A percentile compares a stretch with the other conserved stretches of the same genome.
phyloP scores from a whole-genome alignment of 2,329 filamentous ascomycete genomes.

The Metarhizium humberi region DNA sequence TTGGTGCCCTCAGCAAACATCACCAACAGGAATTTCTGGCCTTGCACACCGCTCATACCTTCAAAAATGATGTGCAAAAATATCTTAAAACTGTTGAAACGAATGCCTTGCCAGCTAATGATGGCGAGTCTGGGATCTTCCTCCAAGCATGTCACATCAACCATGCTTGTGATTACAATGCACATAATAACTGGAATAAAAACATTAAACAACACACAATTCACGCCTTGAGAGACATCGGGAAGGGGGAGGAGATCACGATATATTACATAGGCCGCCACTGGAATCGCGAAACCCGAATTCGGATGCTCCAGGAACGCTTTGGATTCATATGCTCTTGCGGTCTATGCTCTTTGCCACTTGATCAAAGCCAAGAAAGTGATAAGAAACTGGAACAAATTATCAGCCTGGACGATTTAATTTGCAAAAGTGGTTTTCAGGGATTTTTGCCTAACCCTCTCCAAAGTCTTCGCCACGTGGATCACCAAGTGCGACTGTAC shows the following conservation, averaged over 20 bases:
- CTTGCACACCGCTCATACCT: neutral
- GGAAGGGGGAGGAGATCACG: neutral
- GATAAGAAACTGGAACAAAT: neutral
- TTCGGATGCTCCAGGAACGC: fast-evolving
- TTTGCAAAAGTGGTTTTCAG: fast-evolving
- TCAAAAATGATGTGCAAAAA: fast-evolving
- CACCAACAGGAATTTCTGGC: neutral
- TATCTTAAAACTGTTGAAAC: neutral
- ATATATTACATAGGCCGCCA: neutral
- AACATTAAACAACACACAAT: neutral
- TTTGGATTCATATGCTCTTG: neutral
- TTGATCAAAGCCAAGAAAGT: neutral
- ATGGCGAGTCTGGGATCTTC: neutral
- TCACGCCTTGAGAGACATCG: neutral
- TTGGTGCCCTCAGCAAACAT: neutral
- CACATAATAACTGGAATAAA: neutral
- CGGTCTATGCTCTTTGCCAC: neutral
- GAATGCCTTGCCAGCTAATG: neutral
- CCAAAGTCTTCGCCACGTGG: neutral
- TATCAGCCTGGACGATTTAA: neutral
- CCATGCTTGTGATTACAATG: neutral
- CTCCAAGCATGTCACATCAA: neutral
- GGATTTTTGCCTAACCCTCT: neutral
- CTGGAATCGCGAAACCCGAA: neutral
- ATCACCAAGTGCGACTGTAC: neutral